Conservation (phyloP, 768 basidiomycete genomes). For the Antrodiella citrinella region DNA sequence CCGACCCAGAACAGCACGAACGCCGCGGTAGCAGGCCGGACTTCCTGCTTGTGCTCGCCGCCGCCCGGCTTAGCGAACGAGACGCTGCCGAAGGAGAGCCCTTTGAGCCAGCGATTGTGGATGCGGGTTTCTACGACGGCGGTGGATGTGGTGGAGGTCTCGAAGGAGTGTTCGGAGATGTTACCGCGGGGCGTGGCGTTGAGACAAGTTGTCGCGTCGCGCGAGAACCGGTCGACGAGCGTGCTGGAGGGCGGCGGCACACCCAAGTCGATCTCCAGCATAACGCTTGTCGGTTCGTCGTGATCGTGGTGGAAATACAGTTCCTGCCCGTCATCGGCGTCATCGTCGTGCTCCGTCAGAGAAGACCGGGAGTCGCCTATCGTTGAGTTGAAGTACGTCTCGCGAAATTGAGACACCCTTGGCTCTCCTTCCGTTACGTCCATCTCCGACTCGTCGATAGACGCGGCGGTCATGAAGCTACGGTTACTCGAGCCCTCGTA, state of each 20-base stretch:
- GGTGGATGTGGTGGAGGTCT: constrained; percentile 11
- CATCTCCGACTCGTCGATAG: constrained; percentile 11
- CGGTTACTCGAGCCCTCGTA: constrained; percentile 18
- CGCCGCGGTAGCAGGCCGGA: constrained; percentile 11
- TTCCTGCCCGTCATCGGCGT: background rate
- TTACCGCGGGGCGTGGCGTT: background rate
- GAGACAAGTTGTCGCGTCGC: background rate
- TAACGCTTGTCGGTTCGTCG: constrained; percentile 2
- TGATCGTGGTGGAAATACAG: constrained; percentile 3
- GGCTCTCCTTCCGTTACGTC: constrained; percentile 3
- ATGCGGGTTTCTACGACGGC: constrained; percentile 18
- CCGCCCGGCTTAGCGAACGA: constrained; percentile 6
- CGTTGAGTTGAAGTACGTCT: constrained; percentile 7
- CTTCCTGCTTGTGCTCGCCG: background rate
- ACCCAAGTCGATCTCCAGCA: background rate
- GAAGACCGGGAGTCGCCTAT: background rate
- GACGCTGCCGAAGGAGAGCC: constrained; percentile 17
- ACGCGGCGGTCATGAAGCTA: constrained; percentile 28
- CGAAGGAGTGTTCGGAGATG: constrained; percentile 5
- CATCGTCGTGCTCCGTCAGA: background rate
- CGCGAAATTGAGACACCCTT: constrained; percentile 5
- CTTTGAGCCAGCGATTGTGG: constrained; percentile 21
- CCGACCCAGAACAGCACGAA: constrained; percentile 67
- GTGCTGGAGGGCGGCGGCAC: constrained; percentile 1
- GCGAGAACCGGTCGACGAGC: constrained; percentile 4